Percentiles rank a stretch among this genome's conserved stretches.
These are phyloP conservation scores for Plantago coronopus DNA, from an alignment of 305 asterid species.

Conservation along the genomic window DNA sequence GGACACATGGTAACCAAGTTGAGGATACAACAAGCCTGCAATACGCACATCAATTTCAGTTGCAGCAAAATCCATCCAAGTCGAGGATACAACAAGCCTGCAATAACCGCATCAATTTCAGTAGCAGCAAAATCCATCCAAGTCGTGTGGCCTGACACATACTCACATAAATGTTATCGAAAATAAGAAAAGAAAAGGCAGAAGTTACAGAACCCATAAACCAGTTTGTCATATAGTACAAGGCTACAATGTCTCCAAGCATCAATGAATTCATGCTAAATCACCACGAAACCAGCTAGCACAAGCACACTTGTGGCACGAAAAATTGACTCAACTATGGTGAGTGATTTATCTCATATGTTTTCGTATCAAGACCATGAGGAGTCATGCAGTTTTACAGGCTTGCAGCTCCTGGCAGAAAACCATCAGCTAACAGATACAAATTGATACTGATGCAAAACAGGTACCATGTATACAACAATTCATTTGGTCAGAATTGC, in stretches of 20 bases:
- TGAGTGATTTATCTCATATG: slow-evolving; percentile 62
- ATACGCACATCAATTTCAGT: too few species aligned
- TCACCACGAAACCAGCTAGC: neutral
- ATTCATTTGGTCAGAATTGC: too few species aligned
- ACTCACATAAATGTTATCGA: slow-evolving; percentile 5
- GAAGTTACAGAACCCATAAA: neutral
- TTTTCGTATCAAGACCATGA: slow-evolving; percentile 93
- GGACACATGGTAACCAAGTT: too few species aligned
- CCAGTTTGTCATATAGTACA: neutral
- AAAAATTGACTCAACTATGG: neutral
- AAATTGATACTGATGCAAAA: too few species aligned
- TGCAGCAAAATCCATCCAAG: too few species aligned
- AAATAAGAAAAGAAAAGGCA: slow-evolving; percentile 3
- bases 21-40: too few species aligned
- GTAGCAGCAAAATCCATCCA: slow-evolving; percentile 78
- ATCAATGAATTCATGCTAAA: too few species aligned
- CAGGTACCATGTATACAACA: too few species aligned
- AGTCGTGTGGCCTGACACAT: slow-evolving; percentile 65
- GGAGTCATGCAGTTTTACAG: slow-evolving; percentile 99
- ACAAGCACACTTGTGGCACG: neutral
- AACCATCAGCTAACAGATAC: slow-evolving; percentile 96
- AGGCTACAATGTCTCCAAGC: too few species aligned
- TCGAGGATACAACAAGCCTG: slow-evolving; percentile 52
- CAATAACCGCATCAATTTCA: slow-evolving; percentile 49
- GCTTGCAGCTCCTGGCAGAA: slow-evolving; percentile 96